These are phyloP conservation scores for Chloromonas sp. DNA, from an alignment of 163 green algal species.

Conservation along the genomic window DNA sequence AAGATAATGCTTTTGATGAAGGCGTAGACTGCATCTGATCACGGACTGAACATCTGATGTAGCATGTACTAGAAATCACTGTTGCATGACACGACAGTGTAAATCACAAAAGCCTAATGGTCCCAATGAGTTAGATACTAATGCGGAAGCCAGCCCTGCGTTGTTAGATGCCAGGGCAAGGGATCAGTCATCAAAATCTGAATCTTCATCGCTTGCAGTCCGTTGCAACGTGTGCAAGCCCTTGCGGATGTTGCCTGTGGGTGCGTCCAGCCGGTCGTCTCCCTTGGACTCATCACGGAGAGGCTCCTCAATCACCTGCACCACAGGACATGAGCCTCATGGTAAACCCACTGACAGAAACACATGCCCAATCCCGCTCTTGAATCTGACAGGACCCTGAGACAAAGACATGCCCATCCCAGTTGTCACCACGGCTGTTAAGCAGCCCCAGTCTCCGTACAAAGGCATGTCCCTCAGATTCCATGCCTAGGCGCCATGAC, in stretches of 20 bases:
- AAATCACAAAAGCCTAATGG: too few species aligned
- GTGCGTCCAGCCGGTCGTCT: slow-evolving; percentile 10
- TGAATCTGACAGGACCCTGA: too few species aligned
- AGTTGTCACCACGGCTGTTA: neutral
- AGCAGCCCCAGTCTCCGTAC: neutral
- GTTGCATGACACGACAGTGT: too few species aligned
- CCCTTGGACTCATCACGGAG: neutral
- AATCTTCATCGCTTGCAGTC: slow-evolving; percentile 39
- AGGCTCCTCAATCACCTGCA: slow-evolving; percentile 10
- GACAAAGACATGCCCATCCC: too few species aligned
- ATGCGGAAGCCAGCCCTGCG: too few species aligned
- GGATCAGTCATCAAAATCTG: slow-evolving; percentile 26
- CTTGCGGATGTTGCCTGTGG: slow-evolving; percentile 24
- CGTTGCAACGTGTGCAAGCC: slow-evolving; percentile 11
- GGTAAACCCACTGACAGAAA: neutral
- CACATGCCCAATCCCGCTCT: neutral
- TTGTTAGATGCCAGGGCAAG: too few species aligned
- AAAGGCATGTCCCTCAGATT: neutral
- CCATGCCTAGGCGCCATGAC: too few species aligned
- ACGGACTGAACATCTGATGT: too few species aligned
- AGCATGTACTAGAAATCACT: too few species aligned
- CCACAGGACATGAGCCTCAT: neutral
- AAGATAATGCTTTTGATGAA: too few species aligned
- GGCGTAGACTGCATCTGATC: too few species aligned
- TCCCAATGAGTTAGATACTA: too few species aligned